Conservation (phyloP, 805 yeast species). For the Suhomyces faveliae region DNA sequence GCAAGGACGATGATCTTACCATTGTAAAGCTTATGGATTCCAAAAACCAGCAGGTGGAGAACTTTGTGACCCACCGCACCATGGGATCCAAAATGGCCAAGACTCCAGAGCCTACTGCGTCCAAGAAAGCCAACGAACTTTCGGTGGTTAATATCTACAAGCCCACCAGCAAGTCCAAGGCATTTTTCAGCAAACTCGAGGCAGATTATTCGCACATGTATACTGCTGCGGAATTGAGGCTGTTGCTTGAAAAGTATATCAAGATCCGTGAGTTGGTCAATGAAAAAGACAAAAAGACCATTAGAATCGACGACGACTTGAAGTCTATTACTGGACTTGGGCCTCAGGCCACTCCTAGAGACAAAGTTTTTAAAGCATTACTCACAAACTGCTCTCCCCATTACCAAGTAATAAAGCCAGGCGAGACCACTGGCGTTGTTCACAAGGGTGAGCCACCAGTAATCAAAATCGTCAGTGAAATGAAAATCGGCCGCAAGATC, state of each 20-base stretch:
- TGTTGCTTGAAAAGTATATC: slow-evolving; percentile 56
- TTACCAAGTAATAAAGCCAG: slow-evolving; percentile 49
- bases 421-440: slow-evolving; percentile 36
- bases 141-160: slow-evolving; percentile 48
- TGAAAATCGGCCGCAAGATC: slow-evolving; percentile 76
- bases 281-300: slow-evolving; percentile 49
- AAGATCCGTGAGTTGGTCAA: slow-evolving; percentile 49
- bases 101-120: slow-evolving; percentile 19
- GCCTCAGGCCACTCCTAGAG: slow-evolving; percentile 37
- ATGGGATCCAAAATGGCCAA: slow-evolving; percentile 16
- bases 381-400: slow-evolving; percentile 49
- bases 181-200: slow-evolving; percentile 45
- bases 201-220: slow-evolving; percentile 42
- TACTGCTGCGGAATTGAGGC: slow-evolving; percentile 53
- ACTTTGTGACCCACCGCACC: slow-evolving; percentile 62
- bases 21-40: slow-evolving; percentile 51
- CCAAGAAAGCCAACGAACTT: slow-evolving; percentile 27
- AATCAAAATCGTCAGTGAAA: slow-evolving; percentile 65
- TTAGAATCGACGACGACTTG: slow-evolving; percentile 56
- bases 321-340: slow-evolving; percentile 38
- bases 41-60: slow-evolving; percentile 47
- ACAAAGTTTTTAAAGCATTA: slow-evolving; percentile 44
- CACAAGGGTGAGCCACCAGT: slow-evolving; percentile 67
- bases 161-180: slow-evolving; percentile 51
- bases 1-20: slow-evolving; percentile 78